Base-by-base conservation (phyloP, 1,139 yeast species). In the Magnusiomyces magnusii region DNA sequence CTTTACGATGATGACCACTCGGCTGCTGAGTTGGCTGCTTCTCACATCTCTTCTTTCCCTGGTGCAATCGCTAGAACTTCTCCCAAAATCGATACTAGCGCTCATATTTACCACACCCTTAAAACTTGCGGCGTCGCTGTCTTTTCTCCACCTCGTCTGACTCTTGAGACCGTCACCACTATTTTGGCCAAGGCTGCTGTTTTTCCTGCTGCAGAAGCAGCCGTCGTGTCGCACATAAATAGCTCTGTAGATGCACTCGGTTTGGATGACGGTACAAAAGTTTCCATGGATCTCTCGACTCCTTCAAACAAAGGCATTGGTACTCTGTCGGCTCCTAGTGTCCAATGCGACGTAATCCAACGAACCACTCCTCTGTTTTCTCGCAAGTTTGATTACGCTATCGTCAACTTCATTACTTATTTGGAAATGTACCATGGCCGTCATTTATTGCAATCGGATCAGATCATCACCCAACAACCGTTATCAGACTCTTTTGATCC, bases 21-120 rank as follows among this genome's bases (percentile, higher is more conserved):
- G 15, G 57, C 23, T 53, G 27, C 31, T 15, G 28, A 25, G 42
- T 55, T n/a, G 49, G 57, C 47, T 54, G 58, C 21, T 56, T 58
- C 34, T 42, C 51, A 2, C 42, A 53, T 50, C 25, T 55, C 36
- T 27, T 55, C 39, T 39, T 47, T 3, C 39, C 24, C 23, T 17
- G 27, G 34, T 13, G 54, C n/a, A 54, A 31, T 19, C 50, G 53
- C 42, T 50, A 49, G 10, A 24, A 27, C 36, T 36, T 17, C n/a
- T 15, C 41, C 41, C 25, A 25, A 34, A 19, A 34, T 34, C 41
- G 53, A 28, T 24, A 28, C 41, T n/a, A 50, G 39, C 41, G 53
- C 53, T 17, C 49, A 44, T 44, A 28, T 50, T 17, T 31, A 28
- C 24, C 55, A 52, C 5, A 41, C 49, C 17, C 55, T 52, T 7